Percentiles rank a stretch among this genome's conserved stretches.
phyloP scores from a whole-genome alignment of 2,329 filamentous ascomycete species.

The Stemphylium lycopersici region DNA sequence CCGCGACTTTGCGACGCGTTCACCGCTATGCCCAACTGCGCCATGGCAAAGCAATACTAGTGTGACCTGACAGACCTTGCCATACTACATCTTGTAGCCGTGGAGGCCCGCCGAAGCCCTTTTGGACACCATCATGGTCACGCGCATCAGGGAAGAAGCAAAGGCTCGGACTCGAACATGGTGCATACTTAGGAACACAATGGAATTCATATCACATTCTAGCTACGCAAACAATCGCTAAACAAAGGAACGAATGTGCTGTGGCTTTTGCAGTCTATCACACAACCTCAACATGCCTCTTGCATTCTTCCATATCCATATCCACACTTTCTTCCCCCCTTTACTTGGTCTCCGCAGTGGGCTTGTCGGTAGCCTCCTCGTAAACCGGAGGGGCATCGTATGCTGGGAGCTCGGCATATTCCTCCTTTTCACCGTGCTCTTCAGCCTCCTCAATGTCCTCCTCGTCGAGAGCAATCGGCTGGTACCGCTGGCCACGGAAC shows the following conservation, averaged over 20 bases:
- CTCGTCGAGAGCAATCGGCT: slow-evolving; percentile 42
- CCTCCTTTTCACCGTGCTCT: slow-evolving; percentile 39
- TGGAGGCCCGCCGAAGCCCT: no score
- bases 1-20: background rate
- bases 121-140: no score
- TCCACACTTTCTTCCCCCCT: background rate
- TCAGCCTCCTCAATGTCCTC: slow-evolving; percentile 37
- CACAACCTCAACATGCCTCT: slow-evolving; percentile 1
- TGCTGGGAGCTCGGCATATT: slow-evolving; percentile 42
- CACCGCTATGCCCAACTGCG: background rate
- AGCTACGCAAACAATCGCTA: slow-evolving; percentile 3
- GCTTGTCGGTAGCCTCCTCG: slow-evolving; percentile 35
- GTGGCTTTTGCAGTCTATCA: slow-evolving; percentile 1
- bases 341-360: slow-evolving; percentile 30
- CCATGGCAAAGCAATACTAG: no score
- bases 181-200: background rate
- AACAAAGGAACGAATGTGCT: background rate
- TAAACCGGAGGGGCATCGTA: slow-evolving; percentile 50
- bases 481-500: slow-evolving; percentile 55
- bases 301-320: background rate
- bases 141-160: no score
- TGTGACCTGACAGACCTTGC: no score
- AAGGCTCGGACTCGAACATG: no score
- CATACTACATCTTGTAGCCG: no score
- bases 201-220: slow-evolving; percentile 14